These are phyloP conservation scores for Hyphodiscus sp. DNA, from an alignment of 2,329 filamentous ascomycete genomes.

Conservation along the genomic window DNA sequence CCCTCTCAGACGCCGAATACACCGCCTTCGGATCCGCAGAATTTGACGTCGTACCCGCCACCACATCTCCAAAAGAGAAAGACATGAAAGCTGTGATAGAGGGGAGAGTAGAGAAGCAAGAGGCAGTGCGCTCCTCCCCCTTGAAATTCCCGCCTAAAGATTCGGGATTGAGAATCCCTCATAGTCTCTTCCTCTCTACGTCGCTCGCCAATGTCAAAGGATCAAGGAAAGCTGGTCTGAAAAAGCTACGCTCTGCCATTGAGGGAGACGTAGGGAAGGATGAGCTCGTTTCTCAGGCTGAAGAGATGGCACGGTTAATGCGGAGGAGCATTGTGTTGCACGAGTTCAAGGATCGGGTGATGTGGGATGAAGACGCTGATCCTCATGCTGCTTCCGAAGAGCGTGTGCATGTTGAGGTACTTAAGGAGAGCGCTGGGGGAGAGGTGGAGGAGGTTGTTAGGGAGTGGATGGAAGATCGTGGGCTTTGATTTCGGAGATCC, in stretches of 20 bases:
- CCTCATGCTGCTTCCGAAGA: constrained; percentile 10
- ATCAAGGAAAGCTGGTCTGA: too few species aligned
- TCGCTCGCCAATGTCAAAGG: background rate
- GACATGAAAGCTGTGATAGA: background rate
- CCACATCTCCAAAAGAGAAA: background rate
- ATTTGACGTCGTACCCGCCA: background rate
- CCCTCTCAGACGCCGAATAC: background rate
- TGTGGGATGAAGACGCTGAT: constrained; percentile 22
- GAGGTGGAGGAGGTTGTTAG: constrained; percentile 10
- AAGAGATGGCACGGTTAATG: constrained; percentile 21
- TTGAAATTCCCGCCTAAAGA: constrained; percentile 23
- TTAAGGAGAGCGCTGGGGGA: background rate
- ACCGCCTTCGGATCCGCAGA: background rate
- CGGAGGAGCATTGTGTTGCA: constrained; percentile 21
- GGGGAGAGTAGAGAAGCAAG: constrained; percentile 1
- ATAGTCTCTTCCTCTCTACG: constrained; percentile 13
- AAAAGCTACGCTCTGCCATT: background rate
- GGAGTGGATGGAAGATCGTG: constrained; percentile 17
- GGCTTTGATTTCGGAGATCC: constrained; percentile 2
- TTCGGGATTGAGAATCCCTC: constrained; percentile 22
- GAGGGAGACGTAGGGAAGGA: background rate
- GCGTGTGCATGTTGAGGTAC: constrained; percentile 6
- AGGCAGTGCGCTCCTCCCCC: constrained; percentile 10
- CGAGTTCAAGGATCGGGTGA: constrained; percentile 18
- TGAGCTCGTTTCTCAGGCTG: constrained; percentile 14